phyloP scores from a whole-genome alignment of 2,329 filamentous ascomycete genomes.

The Elsinoe necatrix region DNA sequence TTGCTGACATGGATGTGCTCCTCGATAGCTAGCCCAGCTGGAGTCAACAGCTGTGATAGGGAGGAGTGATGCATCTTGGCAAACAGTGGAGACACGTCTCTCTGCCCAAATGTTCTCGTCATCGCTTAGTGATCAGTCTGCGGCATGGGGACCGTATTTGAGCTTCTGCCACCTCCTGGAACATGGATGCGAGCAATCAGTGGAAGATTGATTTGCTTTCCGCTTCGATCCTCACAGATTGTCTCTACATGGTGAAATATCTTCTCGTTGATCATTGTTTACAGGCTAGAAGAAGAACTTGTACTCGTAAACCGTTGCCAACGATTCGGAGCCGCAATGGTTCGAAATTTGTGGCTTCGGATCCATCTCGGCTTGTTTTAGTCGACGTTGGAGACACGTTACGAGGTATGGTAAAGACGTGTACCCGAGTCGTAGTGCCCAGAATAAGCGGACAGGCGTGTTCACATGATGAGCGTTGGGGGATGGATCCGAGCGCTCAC shows the following conservation, averaged over 20 bases:
- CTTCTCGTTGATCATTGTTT: too few species aligned
- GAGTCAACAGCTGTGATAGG: not conserved
- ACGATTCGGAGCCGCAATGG: not conserved
- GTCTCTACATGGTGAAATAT: too few species aligned
- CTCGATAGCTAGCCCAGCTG: not conserved
- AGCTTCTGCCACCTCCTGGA: too few species aligned
- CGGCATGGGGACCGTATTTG: not conserved
- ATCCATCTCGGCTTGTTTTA: not conserved
- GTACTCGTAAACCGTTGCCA: too few species aligned
- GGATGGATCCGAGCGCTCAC: not conserved
- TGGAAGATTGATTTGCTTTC: too few species aligned
- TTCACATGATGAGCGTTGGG: not conserved
- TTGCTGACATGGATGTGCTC: not conserved
- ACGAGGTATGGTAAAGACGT: not conserved
- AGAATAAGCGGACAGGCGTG: not conserved
- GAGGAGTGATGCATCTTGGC: not conserved
- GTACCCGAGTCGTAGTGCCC: not conserved
- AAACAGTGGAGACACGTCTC: not conserved
- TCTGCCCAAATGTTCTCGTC: not conserved
- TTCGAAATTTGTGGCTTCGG: not conserved
- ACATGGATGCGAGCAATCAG: too few species aligned
- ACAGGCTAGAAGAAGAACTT: too few species aligned
- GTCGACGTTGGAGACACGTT: not conserved
- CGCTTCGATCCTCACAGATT: too few species aligned
- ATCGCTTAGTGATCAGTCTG: not conserved